These are phyloP conservation scores for Macaranga tanarius DNA, from an alignment of 441 rosid species.

Conservation along the genomic window DNA sequence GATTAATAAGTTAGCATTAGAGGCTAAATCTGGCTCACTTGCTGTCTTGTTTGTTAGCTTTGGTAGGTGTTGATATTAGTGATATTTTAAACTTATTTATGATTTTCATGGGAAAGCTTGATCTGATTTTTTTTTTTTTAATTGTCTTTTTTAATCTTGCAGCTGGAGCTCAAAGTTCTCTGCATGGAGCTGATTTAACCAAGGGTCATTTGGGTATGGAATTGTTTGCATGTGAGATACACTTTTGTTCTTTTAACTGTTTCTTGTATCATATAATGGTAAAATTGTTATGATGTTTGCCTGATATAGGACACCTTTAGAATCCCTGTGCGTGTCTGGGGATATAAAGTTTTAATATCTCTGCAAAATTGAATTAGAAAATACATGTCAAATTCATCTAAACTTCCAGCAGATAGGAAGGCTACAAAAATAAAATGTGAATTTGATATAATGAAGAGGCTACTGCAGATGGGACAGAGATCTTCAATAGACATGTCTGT, in stretches of 20 bases:
- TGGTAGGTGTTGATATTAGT: slow-evolving; percentile 49
- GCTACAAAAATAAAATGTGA: not conserved
- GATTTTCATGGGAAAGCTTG: slow-evolving; percentile 15
- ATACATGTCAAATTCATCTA: not conserved
- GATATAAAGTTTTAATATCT: not conserved
- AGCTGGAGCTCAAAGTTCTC: slow-evolving; percentile 73
- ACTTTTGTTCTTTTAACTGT: slow-evolving; percentile 16
- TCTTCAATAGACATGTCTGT: not conserved
- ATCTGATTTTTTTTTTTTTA: slow-evolving; percentile 14
- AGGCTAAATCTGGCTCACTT: slow-evolving; percentile 79
- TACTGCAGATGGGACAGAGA: not conserved
- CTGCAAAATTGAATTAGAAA: not conserved
- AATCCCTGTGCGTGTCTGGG: not conserved
- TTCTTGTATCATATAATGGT: slow-evolving; percentile 13
- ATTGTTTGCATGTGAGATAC: slow-evolving; percentile 35
- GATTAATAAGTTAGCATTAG: slow-evolving; percentile 68
- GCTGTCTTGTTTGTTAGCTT: slow-evolving; percentile 78
- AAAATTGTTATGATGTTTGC: slow-evolving; percentile 10
- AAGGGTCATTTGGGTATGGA: slow-evolving; percentile 56
- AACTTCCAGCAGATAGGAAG: not conserved
- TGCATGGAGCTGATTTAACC: slow-evolving; percentile 55
- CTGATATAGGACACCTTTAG: not conserved
- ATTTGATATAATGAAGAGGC: not conserved
- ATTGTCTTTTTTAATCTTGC: slow-evolving; percentile 24
- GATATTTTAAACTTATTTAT: slow-evolving; percentile 3